Evolutionary conservation across 306 rosid genomes (phyloP).

Genomic region (Begonia loranthoides): DNA sequence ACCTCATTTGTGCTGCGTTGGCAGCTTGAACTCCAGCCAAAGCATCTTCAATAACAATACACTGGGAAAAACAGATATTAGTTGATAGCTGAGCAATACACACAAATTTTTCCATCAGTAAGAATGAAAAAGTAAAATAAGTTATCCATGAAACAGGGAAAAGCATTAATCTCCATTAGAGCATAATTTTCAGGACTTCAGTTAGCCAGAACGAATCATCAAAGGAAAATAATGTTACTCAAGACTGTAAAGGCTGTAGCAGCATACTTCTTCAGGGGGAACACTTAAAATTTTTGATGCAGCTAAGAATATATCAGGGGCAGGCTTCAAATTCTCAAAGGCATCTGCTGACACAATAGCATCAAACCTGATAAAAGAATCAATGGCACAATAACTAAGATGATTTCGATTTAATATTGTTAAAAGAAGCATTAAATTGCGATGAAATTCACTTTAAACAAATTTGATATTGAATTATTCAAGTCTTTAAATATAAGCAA

Average conservation of each 20-base stretch:
- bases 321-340: constrained; percentile 93
- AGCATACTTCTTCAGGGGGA: constrained; percentile 53
- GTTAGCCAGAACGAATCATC: too few relatives aligned
- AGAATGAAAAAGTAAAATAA: neutral
- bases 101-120: neutral
- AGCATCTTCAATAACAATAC: constrained; percentile 93
- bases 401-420: neutral
- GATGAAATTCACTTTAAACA: too few relatives aligned
- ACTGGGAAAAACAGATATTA: constrained; percentile 30
- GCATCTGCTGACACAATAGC: constrained; percentile 95
- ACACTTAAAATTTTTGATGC: constrained; percentile 72
- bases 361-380: constrained; percentile 62
- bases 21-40: constrained; percentile 97
- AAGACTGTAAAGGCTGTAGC: neutral
- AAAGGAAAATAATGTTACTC: too few relatives aligned
- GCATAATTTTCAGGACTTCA: too few relatives aligned
- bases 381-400: constrained; percentile 5
- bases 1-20: constrained; percentile 93
- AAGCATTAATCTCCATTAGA: neutral
- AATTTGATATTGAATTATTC: too few relatives aligned
- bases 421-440: neutral
- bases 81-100: constrained; percentile 7
- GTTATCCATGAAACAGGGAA: neutral
- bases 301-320: constrained; percentile 92
- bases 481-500: too few relatives aligned